Evolutionary conservation across 225 moss, liverwort and hornwort genomes (phyloP), one percentile per base, ranked within the genome.

Genomic region (Thuidium tamariscinum): DNA sequence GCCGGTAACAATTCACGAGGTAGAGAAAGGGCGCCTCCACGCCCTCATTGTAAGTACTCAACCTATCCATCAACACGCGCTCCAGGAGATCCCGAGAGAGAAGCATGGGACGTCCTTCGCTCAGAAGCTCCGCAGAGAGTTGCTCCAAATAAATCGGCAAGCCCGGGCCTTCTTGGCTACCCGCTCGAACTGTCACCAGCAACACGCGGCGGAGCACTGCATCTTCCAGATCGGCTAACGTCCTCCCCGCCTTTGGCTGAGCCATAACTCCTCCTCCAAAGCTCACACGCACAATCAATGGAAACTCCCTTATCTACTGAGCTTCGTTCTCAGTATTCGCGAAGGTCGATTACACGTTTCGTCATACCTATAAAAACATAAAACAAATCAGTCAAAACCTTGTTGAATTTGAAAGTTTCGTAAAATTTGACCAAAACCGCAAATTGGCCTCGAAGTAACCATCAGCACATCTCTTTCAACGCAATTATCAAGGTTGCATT

Each of bases 11-110:
- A 86, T 94, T 94, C 49, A 99, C 94, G 60, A 97, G 89, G 84
- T 99, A 99, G 11, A 93, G 78, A 77, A 99, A 99, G 9, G 98
- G 94, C 30, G 94, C 73, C 83, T 97, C 96, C 79, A 85, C 83
- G 59, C 85, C 90, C n/a, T 52, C 82, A 56, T 73, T 79, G 60
- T 83, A 87, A 62, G 84, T 86, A 44, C 90, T 83, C 27, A 99
- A 89, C 90, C 95, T 93, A 77, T 93, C 97, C 97, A 96, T 95
- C 92, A 99, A 87, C 87, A 89, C 95, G 89, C 98, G 89, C 89
- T 99, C 98, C 70, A 96, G 79, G 6, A 95, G 65, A 81, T 96
- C 97, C 25, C 94, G 91, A 12, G 91, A 91, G 25, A 99, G 92
- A 16, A 92, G 84, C 79, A 89, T 88, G 42, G 93, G 89, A 77